Base-by-base conservation (phyloP, 1,284 basidiomycete genomes). In the Anthracocystis walkeri region DNA sequence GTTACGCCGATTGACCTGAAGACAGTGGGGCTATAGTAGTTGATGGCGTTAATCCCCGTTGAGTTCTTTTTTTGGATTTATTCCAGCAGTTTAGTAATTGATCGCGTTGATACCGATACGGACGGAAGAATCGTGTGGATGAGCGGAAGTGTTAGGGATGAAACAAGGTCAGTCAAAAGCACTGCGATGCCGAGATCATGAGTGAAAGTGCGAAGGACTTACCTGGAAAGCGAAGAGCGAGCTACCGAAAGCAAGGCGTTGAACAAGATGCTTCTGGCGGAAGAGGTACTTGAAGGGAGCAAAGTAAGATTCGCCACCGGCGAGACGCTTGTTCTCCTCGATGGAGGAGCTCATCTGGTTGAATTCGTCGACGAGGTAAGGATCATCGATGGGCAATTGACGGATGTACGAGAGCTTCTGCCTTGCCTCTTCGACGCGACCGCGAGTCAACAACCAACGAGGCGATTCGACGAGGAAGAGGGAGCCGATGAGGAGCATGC, bases 381-480 rank as follows among this genome's bases (percentile, higher is more conserved):
- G 78, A 38, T 85, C 60, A 49, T 74, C 66, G 62, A 74, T 64
- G 63, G 75, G 77, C 49, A 83, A 48, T 53, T 76, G 40, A 61
- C 85, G 55, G 80, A 81, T 62, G 80, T 76, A 49, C 18, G 64
- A 56, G 8, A 84, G 66, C 55, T 73, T 74, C 23, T 67, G 2
- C 23, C 71, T 55, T 0, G 86, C 85, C 14, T 85, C 75, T 4
- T 80, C 82, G 21, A 77, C 55, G 1, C 78, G 49, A n/a, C 87
- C 87, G 65, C 88, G 87, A 75, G 89, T 87, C 33, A 90, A 88
- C 27, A 90, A 86, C 89, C 89, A 91, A 7, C 90, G 87, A 2
- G 90, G 90, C 2, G 89, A 89, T 70, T 90, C 90, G 14, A 88
- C 88, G 68, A 89, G 79, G 76, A 88, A 88, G 33, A 88, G 61